Conservation (phyloP, 164 flowering plant genomes). For the Cinnamomum micranthum region DNA sequence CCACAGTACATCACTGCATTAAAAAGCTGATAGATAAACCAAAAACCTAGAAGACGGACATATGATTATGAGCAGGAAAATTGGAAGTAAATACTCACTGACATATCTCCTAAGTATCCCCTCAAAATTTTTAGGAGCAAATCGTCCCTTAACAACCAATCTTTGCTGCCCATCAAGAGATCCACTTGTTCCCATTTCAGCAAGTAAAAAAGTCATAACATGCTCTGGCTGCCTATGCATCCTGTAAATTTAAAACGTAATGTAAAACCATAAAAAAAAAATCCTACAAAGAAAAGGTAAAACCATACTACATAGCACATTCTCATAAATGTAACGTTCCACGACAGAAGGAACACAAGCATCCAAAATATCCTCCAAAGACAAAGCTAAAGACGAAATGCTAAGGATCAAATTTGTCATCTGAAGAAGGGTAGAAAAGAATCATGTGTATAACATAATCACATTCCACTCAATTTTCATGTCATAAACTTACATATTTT, state of each 20-base stretch:
- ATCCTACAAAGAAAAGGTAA: not conserved
- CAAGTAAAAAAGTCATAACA: conserved; percentile 87
- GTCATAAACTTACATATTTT: too few relatives aligned
- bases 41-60: not conserved
- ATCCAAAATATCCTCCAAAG: too few relatives aligned
- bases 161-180: conserved; percentile 96
- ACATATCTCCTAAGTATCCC: conserved; percentile 82
- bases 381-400: too few relatives aligned
- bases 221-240: conserved; percentile 98
- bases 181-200: conserved; percentile 96
- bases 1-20: too few relatives aligned
- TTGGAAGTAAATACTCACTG: conserved; percentile 49
- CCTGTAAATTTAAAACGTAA: conserved; percentile 28
- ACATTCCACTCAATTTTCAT: too few relatives aligned
- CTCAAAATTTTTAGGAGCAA: conserved; percentile 96
- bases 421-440: too few relatives aligned
- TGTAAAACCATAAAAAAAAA: not conserved
- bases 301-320: too few relatives aligned
- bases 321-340: too few relatives aligned
- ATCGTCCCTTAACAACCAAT: conserved; percentile 85
- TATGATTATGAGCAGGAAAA: not conserved
- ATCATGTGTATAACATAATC: too few relatives aligned
- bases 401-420: too few relatives aligned
- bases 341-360: too few relatives aligned
- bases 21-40: too few relatives aligned